Conservation (phyloP, 225 moss, liverwort and hornwort genomes). For the Sphagnum contortum region DNA sequence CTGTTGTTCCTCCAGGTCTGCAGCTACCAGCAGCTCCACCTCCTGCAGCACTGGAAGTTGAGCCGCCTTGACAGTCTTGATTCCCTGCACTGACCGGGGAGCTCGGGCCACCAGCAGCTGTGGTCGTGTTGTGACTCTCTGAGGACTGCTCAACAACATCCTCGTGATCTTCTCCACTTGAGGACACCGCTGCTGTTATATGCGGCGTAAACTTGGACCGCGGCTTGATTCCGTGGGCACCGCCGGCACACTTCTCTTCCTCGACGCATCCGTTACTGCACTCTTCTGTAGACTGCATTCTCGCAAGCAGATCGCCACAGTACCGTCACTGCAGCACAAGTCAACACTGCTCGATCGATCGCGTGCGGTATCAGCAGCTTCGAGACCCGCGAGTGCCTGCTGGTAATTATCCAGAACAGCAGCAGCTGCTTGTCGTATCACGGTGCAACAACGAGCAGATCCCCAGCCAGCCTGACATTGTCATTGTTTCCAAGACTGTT, state of each 20-base stretch:
- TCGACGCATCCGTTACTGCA: constrained; percentile 64
- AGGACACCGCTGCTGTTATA: constrained; percentile 13
- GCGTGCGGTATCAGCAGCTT: no score
- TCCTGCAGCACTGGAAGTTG: not conserved
- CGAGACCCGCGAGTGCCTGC: no score
- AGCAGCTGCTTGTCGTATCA: no score
- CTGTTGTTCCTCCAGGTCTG: constrained; percentile 38
- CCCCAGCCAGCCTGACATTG: no score
- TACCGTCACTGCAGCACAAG: no score
- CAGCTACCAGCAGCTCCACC: constrained; percentile 40
- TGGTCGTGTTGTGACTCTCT: constrained; percentile 43
- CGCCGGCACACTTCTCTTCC: constrained; percentile 35
- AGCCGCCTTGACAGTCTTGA: no score
- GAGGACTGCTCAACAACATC: constrained; percentile 44
- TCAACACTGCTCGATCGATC: no score
- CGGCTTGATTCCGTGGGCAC: constrained; percentile 42
- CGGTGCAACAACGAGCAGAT: no score
- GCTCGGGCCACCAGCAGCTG: constrained; percentile 17
- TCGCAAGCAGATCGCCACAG: no score
- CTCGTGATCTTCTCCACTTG: constrained; percentile 27
- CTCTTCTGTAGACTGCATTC: constrained; percentile 59
- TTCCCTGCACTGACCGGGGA: constrained; percentile 4
- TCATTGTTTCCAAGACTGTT: no score
- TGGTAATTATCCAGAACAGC: no score
- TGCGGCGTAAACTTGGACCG: not conserved